Evolutionary conservation across 2,329 filamentous ascomycete genomes (phyloP).

Genomic region (Zalaria sp.): DNA sequence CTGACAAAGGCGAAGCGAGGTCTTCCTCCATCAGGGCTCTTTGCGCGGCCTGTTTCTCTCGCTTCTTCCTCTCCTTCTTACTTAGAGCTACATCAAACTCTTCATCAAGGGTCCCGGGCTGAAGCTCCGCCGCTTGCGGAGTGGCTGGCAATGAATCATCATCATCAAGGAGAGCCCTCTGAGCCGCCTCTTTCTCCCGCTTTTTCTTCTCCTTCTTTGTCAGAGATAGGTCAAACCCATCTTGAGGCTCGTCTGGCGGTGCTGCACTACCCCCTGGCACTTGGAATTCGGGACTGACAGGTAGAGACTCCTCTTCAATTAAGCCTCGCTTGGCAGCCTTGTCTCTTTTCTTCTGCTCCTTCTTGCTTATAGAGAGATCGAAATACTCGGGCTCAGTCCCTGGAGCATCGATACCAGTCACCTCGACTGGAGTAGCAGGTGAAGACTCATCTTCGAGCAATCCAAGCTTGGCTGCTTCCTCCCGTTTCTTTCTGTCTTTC

Average conservation of each 20-base stretch:
- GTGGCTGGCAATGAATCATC: background rate
- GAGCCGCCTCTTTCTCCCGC: slow-evolving; percentile 25
- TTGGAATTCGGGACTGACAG: background rate
- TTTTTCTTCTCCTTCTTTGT: slow-evolving; percentile 25
- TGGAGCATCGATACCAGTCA: background rate
- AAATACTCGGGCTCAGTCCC: background rate
- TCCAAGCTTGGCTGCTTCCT: background rate
- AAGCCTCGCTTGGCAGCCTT: slow-evolving; percentile 18
- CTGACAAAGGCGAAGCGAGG: background rate
- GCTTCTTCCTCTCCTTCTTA: slow-evolving; percentile 20
- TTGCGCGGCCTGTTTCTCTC: slow-evolving; percentile 3
- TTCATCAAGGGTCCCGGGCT: background rate
- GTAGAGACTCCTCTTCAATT: too few species aligned
- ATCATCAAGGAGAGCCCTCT: slow-evolving; percentile 5
- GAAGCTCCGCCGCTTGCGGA: too few species aligned
- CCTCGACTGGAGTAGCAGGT: slow-evolving; percentile 2
- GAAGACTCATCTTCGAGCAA: background rate
- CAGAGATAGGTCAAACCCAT: slow-evolving; percentile 16
- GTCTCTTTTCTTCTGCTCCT: slow-evolving; percentile 35
- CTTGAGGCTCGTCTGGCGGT: background rate
- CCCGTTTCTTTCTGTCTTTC: slow-evolving; percentile 5
- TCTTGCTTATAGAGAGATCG: slow-evolving; percentile 29
- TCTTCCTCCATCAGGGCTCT: background rate
- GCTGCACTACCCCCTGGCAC: background rate
- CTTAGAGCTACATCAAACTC: background rate